Percentiles rank a stretch among this genome's conserved stretches.
phyloP scores from a whole-genome alignment of 176 grass and related monocot species.

The Oryza meyeriana region DNA sequence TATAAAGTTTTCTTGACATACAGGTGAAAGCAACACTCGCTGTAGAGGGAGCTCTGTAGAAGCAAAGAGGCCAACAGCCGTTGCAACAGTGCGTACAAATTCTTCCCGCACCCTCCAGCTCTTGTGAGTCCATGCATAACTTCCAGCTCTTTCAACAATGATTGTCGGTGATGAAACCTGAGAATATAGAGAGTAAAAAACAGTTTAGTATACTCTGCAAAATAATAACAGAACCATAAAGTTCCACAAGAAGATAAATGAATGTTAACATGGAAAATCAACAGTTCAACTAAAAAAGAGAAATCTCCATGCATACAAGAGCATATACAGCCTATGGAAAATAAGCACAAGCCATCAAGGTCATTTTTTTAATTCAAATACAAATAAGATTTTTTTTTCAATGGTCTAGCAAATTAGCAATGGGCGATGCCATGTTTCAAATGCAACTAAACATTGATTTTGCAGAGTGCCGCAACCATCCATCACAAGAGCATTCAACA shows the following conservation, averaged over 20 bases:
- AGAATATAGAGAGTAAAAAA: background rate
- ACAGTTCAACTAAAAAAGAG: background rate
- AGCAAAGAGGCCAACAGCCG: constrained; percentile 75
- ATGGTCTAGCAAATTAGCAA: background rate
- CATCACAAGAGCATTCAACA: background rate
- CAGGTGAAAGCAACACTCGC: constrained; percentile 75
- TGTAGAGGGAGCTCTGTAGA: constrained; percentile 82
- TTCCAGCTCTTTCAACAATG: constrained; percentile 94
- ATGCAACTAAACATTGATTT: constrained; percentile 1
- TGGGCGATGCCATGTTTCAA: background rate
- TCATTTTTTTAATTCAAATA: constrained; percentile 1
- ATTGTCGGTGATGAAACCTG: constrained; percentile 92
- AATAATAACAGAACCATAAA: background rate
- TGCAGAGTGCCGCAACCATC: too few relatives aligned
- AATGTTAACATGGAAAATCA: background rate
- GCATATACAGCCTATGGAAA: constrained; percentile 1
- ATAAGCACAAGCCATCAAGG: background rate
- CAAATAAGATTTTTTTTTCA: constrained; percentile 1
- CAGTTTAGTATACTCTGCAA: background rate
- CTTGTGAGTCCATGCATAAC: constrained; percentile 85
- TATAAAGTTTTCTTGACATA: constrained; percentile 38
- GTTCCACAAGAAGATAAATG: constrained; percentile 14
- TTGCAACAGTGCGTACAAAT: constrained; percentile 76
- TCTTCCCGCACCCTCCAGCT: constrained; percentile 90
- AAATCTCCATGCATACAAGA: background rate